A percentile compares a stretch with the other conserved stretches of the same genome.
Conservation (phyloP, 1,284 basidiomycete genomes). For the Malassezia caprae region DNA sequence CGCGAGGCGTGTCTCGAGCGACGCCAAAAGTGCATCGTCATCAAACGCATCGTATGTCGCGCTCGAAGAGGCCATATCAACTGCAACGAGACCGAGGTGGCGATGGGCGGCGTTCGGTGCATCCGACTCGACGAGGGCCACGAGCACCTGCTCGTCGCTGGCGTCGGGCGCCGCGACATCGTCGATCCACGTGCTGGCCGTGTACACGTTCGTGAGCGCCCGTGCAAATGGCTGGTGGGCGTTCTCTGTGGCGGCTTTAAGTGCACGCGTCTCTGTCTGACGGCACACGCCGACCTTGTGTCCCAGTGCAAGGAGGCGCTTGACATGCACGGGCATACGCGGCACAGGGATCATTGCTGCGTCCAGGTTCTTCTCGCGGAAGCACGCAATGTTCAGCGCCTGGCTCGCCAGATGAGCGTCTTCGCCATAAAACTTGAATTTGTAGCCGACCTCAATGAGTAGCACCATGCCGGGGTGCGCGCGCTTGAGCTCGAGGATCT, state of each 20-base stretch:
- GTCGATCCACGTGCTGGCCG: slow-evolving; percentile 72
- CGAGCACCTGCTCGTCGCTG: slow-evolving; percentile 21
- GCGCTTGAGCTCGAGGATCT: slow-evolving; percentile 38
- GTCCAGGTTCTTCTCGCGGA: slow-evolving; percentile 66
- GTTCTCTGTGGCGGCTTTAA: slow-evolving; percentile 64
- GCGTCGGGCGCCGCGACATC: slow-evolving; percentile 50
- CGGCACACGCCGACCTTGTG: slow-evolving; percentile 76
- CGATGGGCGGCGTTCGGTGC: slow-evolving; percentile 28
- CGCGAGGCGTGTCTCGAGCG: slow-evolving; percentile 42
- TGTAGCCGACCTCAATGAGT: slow-evolving; percentile 60
- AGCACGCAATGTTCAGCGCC: slow-evolving; percentile 70
- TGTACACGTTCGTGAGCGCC: slow-evolving; percentile 70
- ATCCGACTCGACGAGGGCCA: slow-evolving; percentile 58
- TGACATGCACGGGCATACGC: slow-evolving; percentile 69
- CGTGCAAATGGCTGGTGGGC: slow-evolving; percentile 61
- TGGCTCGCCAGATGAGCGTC: slow-evolving; percentile 76
- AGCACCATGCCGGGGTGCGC: slow-evolving; percentile 63
- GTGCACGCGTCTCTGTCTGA: slow-evolving; percentile 83
- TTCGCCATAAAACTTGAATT: slow-evolving; percentile 68
- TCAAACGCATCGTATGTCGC: slow-evolving; percentile 74
- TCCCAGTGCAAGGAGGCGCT: slow-evolving; percentile 70
- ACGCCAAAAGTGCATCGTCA: slow-evolving; percentile 27
- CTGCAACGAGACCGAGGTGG: slow-evolving; percentile 63
- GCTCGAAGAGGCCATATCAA: slow-evolving; percentile 77
- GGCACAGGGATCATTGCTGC: slow-evolving; percentile 74